Evolutionary conservation across 2,329 filamentous ascomycete species (phyloP).

Genomic region (Sphaerostilbella broomeana): DNA sequence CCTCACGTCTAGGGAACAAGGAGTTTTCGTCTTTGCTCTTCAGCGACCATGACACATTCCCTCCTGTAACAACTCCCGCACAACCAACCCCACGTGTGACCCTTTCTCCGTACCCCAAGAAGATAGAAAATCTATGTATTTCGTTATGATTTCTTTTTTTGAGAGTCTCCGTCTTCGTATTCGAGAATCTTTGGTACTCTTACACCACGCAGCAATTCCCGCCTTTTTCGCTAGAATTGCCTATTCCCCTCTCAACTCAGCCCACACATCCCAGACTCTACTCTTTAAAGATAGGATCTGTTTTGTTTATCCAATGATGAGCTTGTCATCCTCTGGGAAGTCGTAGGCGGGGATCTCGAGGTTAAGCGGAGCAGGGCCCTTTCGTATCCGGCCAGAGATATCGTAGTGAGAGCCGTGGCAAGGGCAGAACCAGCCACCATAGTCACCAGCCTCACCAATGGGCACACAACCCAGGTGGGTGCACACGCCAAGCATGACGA

Average conservation of each 20-base stretch:
- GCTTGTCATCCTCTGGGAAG: slow-evolving; percentile 81
- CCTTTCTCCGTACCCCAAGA: slow-evolving; percentile 8
- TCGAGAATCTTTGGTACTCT: slow-evolving; percentile 13
- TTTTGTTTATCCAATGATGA: slow-evolving; percentile 79
- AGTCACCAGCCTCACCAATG: slow-evolving; percentile 97
- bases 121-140: slow-evolving; percentile 11
- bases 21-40: slow-evolving; percentile 7
- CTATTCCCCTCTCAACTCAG: slow-evolving; percentile 2
- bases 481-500: slow-evolving; percentile 99
- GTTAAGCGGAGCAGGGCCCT: slow-evolving; percentile 94
- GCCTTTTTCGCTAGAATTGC: slow-evolving; percentile 16
- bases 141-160: slow-evolving; percentile 7
- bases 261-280: slow-evolving; percentile 7
- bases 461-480: slow-evolving; percentile 98
- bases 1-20: slow-evolving; percentile 31
- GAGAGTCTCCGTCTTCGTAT: no score
- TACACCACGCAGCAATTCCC: slow-evolving; percentile 16
- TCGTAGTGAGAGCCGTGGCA: slow-evolving; percentile 99
- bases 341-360: slow-evolving; percentile 90
- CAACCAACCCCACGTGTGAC: no score
- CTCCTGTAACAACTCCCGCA: no score
- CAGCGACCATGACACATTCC: slow-evolving; percentile 6
- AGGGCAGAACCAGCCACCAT: slow-evolving; percentile 98
- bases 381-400: slow-evolving; percentile 96
- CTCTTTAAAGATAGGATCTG: slow-evolving; percentile 6